Conservation (phyloP, 345 rosid genomes). For the Raphanus sativus region DNA sequence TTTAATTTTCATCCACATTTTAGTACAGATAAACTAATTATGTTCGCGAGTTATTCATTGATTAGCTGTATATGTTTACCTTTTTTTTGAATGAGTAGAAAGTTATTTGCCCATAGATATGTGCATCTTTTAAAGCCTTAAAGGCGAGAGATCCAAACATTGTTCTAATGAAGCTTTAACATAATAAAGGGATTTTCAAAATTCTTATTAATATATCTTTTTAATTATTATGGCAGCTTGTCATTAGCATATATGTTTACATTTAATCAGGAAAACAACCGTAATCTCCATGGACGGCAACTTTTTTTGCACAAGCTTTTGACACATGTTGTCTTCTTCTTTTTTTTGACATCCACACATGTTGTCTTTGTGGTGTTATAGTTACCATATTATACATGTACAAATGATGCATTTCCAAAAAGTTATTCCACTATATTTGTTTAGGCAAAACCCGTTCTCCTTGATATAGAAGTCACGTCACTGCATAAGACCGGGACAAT, state of each 20-base stretch:
- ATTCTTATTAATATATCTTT: too few species aligned
- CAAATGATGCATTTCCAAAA: background rate
- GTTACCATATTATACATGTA: background rate
- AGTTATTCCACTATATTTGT: background rate
- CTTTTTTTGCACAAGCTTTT: background rate
- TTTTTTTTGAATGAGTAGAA: too few species aligned
- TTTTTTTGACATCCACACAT: too few species aligned
- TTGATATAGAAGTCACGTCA: constrained; percentile 5
- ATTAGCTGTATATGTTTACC: too few species aligned
- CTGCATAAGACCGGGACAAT: constrained; percentile 16
- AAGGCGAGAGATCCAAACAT: too few species aligned
- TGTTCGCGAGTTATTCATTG: too few species aligned
- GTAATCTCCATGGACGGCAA: background rate
- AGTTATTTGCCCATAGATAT: too few species aligned
- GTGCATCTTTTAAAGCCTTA: too few species aligned
- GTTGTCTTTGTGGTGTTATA: background rate
- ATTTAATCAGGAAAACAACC: background rate
- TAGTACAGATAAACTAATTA: too few species aligned
- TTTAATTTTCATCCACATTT: background rate
- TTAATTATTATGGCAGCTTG: too few species aligned
- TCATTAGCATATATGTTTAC: background rate
- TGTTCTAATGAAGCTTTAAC: too few species aligned
- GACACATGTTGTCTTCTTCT: background rate
- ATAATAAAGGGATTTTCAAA: too few species aligned
- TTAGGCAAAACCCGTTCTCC: background rate